Base-by-base conservation (phyloP, 306 rosid species). In the Cyclanthera cordifolia region DNA sequence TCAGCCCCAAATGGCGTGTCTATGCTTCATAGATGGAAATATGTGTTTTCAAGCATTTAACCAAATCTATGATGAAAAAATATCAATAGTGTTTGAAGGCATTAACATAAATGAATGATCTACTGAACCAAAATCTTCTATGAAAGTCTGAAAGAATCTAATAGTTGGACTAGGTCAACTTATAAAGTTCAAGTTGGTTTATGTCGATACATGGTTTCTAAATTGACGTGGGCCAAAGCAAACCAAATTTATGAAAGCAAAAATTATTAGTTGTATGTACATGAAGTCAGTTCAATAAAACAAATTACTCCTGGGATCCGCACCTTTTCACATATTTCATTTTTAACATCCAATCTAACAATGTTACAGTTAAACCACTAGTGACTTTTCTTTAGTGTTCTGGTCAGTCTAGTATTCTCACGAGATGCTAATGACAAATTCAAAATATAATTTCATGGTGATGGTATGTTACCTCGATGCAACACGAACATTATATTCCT, bases 401-500 rank as follows among this genome's bases (percentile, higher is more conserved):
- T 0, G 7, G 9, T 1, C 43, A 37, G 11, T 37, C 12, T 6
- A 37, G 11, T 37, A 37, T 37, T 37, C 11, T 37, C 2, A 37
- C 12, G 43, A n/a, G 34, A 34, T 5, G 16, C 67, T 10, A 59
- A 59, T n/a, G 25, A 32, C 3, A 9, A 32, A 32, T 32, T 27
- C 12, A 16, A 56, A 28, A 56, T 56, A 2, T 56, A 15, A 58
- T 45, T 58, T 25, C 39, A 32, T n/a, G n/a, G n/a, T n/a, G n/a
- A n/a, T n/a, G 47, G 49, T n/a, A 37, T 59, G 24, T 70, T 61
- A 75, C 85, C 85, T 81, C 34, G 85, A 81, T 16, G 85, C 85
- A 24, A 81, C 82, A 9, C 85, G 80, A 12, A 81, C 85, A 56
- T 81, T 78, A 73, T 75, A 81, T 52, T 81, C 82, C 39, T 78